Percentiles rank a stretch among this genome's conserved stretches.
Conservation (phyloP, 371 early-diverging fungal species). For the Mucor indicus region DNA sequence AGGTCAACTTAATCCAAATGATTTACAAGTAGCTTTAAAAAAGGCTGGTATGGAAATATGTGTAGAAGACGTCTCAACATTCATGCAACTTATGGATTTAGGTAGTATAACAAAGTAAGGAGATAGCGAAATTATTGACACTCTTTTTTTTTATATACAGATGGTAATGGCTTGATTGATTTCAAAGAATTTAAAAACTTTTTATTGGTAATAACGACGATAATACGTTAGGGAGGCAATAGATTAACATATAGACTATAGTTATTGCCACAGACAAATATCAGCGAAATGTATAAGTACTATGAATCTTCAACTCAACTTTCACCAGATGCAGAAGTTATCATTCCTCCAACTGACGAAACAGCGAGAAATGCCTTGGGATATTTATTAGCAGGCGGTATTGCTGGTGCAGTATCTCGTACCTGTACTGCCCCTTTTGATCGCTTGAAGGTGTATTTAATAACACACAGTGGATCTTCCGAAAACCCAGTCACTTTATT, state of each 20-base stretch:
- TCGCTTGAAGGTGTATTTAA: constrained; percentile 71
- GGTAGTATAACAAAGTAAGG: constrained; percentile 11
- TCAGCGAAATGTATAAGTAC: constrained; percentile 60
- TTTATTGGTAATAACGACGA: constrained; percentile 60
- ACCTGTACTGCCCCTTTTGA: constrained; percentile 81
- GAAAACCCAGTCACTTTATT: constrained; percentile 23
- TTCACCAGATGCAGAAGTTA: constrained; percentile 59
- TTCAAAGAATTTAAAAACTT: constrained; percentile 72
- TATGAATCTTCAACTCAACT: constrained; percentile 58
- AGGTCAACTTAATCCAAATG: constrained; percentile 52
- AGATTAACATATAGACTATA: not conserved
- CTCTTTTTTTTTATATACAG: constrained; percentile 14
- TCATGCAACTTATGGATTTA: constrained; percentile 61
- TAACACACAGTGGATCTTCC: constrained; percentile 38
- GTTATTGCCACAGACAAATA: constrained; percentile 41
- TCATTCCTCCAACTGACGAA: constrained; percentile 52
- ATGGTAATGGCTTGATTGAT: constrained; percentile 63
- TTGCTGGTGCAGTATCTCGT: constrained; percentile 76
- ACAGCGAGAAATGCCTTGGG: constrained; percentile 44
- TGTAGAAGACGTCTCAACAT: constrained; percentile 54
- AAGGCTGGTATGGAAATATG: constrained; percentile 60
- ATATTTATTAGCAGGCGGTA: constrained; percentile 72
- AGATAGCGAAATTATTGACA: not conserved
- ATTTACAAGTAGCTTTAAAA: constrained; percentile 45
- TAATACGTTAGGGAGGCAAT: not conserved